Evolutionary conservation across 495 filamentous ascomycete genomes (phyloP), one percentile per base, ranked within the genome.

Genomic region (Aspergillus heteromorphus): DNA sequence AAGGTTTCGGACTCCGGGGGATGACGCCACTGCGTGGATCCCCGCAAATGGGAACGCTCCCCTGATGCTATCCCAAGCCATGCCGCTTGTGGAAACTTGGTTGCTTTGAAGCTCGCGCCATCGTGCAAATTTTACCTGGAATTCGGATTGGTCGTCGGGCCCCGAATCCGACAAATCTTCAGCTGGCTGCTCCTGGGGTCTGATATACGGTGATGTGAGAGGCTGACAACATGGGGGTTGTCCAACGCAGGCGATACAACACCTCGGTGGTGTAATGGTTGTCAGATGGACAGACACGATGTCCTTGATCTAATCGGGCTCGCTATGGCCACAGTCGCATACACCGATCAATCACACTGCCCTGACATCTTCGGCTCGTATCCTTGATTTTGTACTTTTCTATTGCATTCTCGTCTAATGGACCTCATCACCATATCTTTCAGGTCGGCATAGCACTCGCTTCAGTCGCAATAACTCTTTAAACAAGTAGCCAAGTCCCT

Each of bases 191-290:
- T 47, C 43, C 43, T 47, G 43, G 21, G 18, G 9, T 43, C 34
- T 38, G n/a, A 5, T 16, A 17, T 29, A n/a, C 20, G 1, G 17
- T 14, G 14, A 29, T 14, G 27, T 13, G 7, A 16, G 16, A 23
- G 11, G 20, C 9, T 11, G 21, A 23, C 43, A 29, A 9, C 21
- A 5, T 47, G n/a, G 18, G 43, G 21, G 4, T 29, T 14, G 43
- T 13, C 23, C 20, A 25, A 29, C 43, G 13, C 42, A 45, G n/a
- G 42, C 20, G n/a, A 29, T 45, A 19, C 42, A 47, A 16, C 21
- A 16, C n/a, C n/a, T 29, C 21, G n/a, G n/a, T 29, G 43, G 23
- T 47, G 43, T 29, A 47, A 47, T 47, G 43, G 23, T 47, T 47
- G 23, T 29, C 43, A 43, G 40, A 43, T 29, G 21, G 23, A 47